Evolutionary conservation across 345 rosid genomes (phyloP), one percentile per base, ranked within the genome.

Genomic region (Bruguiera sexangula): DNA sequence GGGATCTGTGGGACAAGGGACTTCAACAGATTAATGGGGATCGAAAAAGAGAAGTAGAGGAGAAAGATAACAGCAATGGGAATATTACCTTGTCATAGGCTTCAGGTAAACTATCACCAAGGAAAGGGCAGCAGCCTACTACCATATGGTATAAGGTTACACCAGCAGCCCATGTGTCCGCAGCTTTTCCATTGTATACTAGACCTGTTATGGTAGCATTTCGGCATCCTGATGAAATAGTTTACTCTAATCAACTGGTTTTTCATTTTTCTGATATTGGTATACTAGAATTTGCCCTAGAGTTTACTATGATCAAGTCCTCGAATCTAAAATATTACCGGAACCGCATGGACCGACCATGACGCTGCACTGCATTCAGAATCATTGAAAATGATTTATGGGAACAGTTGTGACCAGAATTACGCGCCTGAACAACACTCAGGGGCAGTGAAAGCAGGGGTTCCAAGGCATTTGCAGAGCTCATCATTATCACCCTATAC

Each of bases 111-210:
- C 39, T 71, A 8, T 63, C 75, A 6, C 37, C 75, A 43, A 63
- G 62, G 48, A 63, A 71, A 39, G 75, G 69, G 32, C 16, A 63
- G 43, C 37, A 13, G 22, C 75, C 63, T 56, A 29, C 30, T 43
- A 71, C 46, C 31, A 63, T 29, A 57, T 39, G 29, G 34, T 63
- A 71, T 29, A 71, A 71, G 29, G 69, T 71, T 24, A 56, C 69
- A 39, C 75, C 75, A 13, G 29, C 31, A 19, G 75, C 75, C 75
- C 75, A 43, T 8, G 32, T 55, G 27, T 71, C 75, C 8, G 64
- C 75, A 8, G 30, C 30, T 56, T 56, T 56, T 56, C 60, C 60
- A 15, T 6, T 11, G 60, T 24, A 56, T 21, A 27, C 60, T 24
- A 2, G 26, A 56, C 60, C 30, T 56, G 60, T 21, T 22, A 24